These are phyloP conservation scores for Boletus rubroflammeus DNA, from an alignment of 768 basidiomycete genomes.

Conservation along the genomic window DNA sequence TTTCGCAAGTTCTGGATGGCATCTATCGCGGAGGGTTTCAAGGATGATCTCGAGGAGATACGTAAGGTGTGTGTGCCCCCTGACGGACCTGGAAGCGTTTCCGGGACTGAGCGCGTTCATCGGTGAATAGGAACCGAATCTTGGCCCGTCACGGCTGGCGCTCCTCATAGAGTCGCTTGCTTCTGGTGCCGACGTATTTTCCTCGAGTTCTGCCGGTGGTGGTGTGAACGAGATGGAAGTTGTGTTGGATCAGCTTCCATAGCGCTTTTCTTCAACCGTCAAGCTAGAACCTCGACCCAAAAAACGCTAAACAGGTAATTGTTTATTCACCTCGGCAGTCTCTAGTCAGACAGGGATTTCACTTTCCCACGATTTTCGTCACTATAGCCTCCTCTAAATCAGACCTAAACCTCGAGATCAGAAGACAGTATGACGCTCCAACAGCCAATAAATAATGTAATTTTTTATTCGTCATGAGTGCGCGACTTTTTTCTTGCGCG, in stretches of 20 bases:
- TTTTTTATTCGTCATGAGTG: too few relatives aligned
- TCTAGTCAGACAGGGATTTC: too few relatives aligned
- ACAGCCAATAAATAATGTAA: too few relatives aligned
- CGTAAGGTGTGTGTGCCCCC: constrained; percentile 55
- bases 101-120: neutral
- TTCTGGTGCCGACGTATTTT: constrained; percentile 71
- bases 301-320: too few relatives aligned
- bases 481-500: too few relatives aligned
- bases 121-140: constrained; percentile 53
- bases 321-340: too few relatives aligned
- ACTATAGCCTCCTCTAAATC: too few relatives aligned
- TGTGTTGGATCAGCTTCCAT: constrained; percentile 44
- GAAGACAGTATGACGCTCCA: too few relatives aligned
- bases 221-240: constrained; percentile 70
- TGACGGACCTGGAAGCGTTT: neutral
- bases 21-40: constrained; percentile 76
- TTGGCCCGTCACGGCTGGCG: constrained; percentile 63
- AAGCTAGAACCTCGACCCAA: neutral
- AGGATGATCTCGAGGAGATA: constrained; percentile 79
- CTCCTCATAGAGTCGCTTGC: constrained; percentile 81
- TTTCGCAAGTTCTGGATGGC: constrained; percentile 89
- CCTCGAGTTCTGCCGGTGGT: constrained; percentile 36
- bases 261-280: neutral
- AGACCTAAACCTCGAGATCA: too few relatives aligned
- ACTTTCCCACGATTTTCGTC: too few relatives aligned